Percentiles rank a stretch among this genome's conserved stretches.
Conservation (phyloP, 1,139 yeast species). For the Candida labiduridarum region DNA sequence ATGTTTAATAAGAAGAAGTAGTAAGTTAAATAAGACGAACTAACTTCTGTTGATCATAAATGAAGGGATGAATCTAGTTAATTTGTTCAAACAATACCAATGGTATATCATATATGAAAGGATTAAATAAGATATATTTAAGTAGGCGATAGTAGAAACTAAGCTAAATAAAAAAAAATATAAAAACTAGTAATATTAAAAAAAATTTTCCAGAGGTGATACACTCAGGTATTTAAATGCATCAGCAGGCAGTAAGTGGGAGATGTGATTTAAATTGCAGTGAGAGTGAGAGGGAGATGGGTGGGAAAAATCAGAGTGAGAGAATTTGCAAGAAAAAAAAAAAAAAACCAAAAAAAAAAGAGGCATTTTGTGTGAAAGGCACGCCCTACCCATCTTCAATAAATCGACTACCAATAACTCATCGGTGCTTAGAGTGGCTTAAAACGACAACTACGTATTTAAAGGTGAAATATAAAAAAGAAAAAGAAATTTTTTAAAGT, state of each 20-base stretch:
- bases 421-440: neutral
- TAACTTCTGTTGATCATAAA: constrained; percentile 9
- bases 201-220: neutral
- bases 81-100: constrained; percentile 8
- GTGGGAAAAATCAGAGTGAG: neutral
- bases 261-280: neutral
- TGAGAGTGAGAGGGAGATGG: neutral
- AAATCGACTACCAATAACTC: neutral
- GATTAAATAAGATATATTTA: neutral
- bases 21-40: neutral
- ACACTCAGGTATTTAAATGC: too few relatives aligned
- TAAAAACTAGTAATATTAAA: neutral
- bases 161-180: neutral
- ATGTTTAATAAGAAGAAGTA: neutral
- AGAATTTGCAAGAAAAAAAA: constrained; percentile 2
- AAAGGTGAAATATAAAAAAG: too few relatives aligned
- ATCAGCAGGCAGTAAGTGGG: neutral
- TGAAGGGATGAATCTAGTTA: constrained; percentile 5
- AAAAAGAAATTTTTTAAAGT: too few relatives aligned
- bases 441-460: too few relatives aligned
- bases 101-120: constrained; percentile 7
- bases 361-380: neutral
- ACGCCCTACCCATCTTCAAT: too few relatives aligned
- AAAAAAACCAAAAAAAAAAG: neutral
- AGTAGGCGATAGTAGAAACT: too few relatives aligned